Base-by-base conservation (phyloP, 192 early-diverging fungal genomes). In the Ambispora gerdemannii region DNA sequence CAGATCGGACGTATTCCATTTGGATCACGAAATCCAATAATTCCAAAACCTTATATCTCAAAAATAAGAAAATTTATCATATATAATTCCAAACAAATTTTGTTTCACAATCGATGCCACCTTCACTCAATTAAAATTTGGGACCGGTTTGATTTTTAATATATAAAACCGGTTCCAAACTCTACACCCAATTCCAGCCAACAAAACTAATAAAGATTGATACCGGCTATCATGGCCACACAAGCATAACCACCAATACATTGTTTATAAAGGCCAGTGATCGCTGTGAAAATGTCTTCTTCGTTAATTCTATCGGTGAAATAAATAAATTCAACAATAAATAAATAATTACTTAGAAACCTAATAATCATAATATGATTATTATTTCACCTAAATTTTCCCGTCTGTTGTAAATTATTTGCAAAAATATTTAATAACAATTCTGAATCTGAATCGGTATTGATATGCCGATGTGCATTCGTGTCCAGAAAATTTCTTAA, bases 391-490 rank as follows among this genome's bases (percentile, higher is more conserved):
- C 89, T 78, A 76, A 93, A 89, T 83, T 99, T 99, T 77, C 93
- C 95, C 6, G 95, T 97, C 81, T 92, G 85, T 72, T 99, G 97
- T 72, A 99, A 83, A 82, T 99, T 89, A 80, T 97, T 86, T 63
- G 95, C 98, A 76, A 99, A 92, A 70, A 98, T 91, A 83, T 99
- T 99, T 47, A 99, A 86, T 71, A 98, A 84, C 49, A 99, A 77
- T 83, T 99, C 98, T 52, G 96, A 98, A 83, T 99, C 98, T 3
- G 98, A 99, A 74, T 98, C 95, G 11, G 98, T 99, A 82, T 99
- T 99, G 82, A 99, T 97, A 76, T 99, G 98, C 58, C 98, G 91
- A 82, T 99, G 98, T 33, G 96, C 95, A 58, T 94, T 90, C 68
- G 88, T 81, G 83, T 99, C 98, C 50, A 99, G 76, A 67, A 92